These are phyloP conservation scores for Exidia glandulosa DNA, from an alignment of 768 basidiomycete genomes.

Conservation along the genomic window DNA sequence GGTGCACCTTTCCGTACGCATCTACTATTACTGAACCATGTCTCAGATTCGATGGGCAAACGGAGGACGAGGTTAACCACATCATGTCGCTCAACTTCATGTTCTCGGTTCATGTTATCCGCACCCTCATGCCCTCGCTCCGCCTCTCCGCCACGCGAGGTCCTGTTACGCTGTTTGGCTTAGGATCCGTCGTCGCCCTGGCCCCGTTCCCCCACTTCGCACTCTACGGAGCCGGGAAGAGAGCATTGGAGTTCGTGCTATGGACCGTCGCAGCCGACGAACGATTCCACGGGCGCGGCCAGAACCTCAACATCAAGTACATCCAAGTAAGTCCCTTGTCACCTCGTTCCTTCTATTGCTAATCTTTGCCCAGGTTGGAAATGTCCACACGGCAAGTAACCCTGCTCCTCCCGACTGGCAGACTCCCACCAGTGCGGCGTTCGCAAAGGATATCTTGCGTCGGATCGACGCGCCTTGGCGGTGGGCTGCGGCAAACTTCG, in stretches of 20 bases:
- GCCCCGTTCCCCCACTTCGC: constrained; percentile 4
- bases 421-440: background rate
- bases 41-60: constrained; percentile 5
- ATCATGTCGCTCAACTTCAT: constrained; percentile 1
- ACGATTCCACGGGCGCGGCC: background rate
- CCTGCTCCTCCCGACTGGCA: background rate
- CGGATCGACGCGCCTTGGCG: background rate
- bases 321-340: background rate
- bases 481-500: background rate
- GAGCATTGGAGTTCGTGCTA: constrained; percentile 2
- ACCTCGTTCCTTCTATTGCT: background rate
- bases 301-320: background rate
- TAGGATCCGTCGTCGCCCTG: constrained; percentile 5
- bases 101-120: constrained; percentile 5
- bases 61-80: background rate
- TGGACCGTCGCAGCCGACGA: constrained; percentile 5
- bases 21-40: background rate
- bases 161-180: constrained; percentile 1
- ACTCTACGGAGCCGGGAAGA: constrained; percentile 3
- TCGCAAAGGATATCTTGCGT: background rate
- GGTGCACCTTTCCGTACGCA: background rate
- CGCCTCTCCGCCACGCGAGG: background rate
- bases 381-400: background rate
- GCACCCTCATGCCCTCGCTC: constrained; percentile 3
- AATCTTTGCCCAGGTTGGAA: background rate